Base-by-base conservation (phyloP, 2,329 filamentous ascomycete genomes). In the Aspergillus oerlinghausenensis region DNA sequence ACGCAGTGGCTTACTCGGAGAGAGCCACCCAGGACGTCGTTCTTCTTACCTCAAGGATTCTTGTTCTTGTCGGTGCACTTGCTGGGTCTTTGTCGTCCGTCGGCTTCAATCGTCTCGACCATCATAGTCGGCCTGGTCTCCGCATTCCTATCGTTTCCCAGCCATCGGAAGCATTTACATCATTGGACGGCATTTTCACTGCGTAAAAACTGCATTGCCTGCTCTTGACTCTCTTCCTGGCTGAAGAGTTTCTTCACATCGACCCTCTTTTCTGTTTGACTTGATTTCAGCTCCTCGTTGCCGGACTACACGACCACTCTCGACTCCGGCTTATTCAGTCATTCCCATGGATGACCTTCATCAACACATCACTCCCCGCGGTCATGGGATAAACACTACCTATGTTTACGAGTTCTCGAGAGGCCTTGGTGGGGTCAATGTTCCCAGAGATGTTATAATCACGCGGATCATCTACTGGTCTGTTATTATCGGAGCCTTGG, bases 371-470 rank as follows among this genome's bases (percentile, higher is more conserved):
- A 63, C 62, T 59, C 62, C 62, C 53, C 63, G 70, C 60, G 52
- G 61, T 54, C 38, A 67, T 57, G 64, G 66, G 59, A 54, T 62
- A 28, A 75, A 77, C 55, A 63, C 63, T n/a, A 76, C 73, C 21
- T 76, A 77, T 57, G 63, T 75, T 48, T 72, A 71, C 50, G 71
- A 73, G 55, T 76, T 73, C 55, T 76, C 75, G 2, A 62, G 74
- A 51, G 75, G 75, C 1, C 50, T 77, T 19, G 61, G 58, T 26
- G 75, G 75, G 25, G 74, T 77, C 48, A 65, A 76, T 52, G 67
- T 76, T 14, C 69, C 70, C 29, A 69, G 68, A 48, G 74, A 77
- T 67, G 64, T 68, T 50, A 64, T 77, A 9, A 65, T 77, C 50
- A 71, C 72, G 6, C 70, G 69, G n/a, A 67, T 75, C 49, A 71